phyloP scores from a whole-genome alignment of 257 asterid species.

The Solanum medicagineum region DNA sequence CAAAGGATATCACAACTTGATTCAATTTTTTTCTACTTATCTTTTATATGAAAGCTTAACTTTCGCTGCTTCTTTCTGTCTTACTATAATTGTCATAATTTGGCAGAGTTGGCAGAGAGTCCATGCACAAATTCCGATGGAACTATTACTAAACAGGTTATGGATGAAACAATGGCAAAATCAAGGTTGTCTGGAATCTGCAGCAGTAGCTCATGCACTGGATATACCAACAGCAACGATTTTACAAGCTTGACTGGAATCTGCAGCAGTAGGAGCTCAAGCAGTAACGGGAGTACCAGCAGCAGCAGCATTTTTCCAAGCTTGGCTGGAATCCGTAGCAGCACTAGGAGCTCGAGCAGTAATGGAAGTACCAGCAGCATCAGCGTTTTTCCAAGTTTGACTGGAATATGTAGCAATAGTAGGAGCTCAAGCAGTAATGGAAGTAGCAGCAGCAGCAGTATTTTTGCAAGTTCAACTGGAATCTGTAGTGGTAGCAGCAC shows the following conservation, averaged over 20 bases:
- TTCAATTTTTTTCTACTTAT: slow-evolving; percentile 15
- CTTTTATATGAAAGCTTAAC: slow-evolving; percentile 6
- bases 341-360: slow-evolving; percentile 31
- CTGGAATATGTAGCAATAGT: slow-evolving; percentile 27
- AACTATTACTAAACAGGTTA: slow-evolving; percentile 11
- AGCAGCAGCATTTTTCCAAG: slow-evolving; percentile 38
- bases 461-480: slow-evolving; percentile 11
- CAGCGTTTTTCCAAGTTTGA: slow-evolving; percentile 33
- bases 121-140: slow-evolving; percentile 13
- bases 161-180: slow-evolving; percentile 29
- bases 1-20: slow-evolving; percentile 13
- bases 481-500: slow-evolving; percentile 36
- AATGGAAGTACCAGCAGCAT: background rate
- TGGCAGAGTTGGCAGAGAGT: slow-evolving; percentile 31
- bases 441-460: slow-evolving; percentile 6
- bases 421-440: slow-evolving; percentile 25
- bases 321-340: slow-evolving; percentile 28
- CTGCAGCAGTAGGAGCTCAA: slow-evolving; percentile 29
- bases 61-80: slow-evolving; percentile 2
- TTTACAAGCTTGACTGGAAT: slow-evolving; percentile 55
- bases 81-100: background rate
- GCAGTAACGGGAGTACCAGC: slow-evolving; percentile 7
- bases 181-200: slow-evolving; percentile 25
- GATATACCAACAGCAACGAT: slow-evolving; percentile 21
- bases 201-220: slow-evolving; percentile 21